Conservation (phyloP, 129 eudicot genomes). For the Pseudognaphalium luteoalbum region DNA sequence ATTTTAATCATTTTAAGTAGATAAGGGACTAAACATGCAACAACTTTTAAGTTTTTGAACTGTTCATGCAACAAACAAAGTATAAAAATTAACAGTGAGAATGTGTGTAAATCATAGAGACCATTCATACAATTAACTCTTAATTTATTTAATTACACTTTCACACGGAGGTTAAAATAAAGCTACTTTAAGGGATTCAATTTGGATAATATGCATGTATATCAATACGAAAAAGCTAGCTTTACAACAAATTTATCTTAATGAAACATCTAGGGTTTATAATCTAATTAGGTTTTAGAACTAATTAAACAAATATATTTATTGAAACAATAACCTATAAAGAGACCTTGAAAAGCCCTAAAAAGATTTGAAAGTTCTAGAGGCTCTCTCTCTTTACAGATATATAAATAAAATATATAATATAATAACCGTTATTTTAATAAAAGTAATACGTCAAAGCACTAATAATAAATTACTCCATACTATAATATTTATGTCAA, state of each 20-base stretch:
- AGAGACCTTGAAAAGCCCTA: constrained; percentile 34
- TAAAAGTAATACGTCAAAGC: background rate
- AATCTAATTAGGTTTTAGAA: constrained; percentile 29
- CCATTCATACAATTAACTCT: too few species aligned
- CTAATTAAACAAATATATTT: constrained; percentile 19
- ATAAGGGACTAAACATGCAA: too few species aligned
- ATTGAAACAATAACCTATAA: constrained; percentile 32
- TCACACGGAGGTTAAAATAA: too few species aligned
- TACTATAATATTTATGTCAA: too few species aligned
- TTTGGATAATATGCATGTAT: too few species aligned
- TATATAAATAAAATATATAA: background rate
- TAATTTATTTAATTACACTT: too few species aligned
- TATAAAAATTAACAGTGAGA: too few species aligned
- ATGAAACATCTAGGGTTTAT: constrained; percentile 26
- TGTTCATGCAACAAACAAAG: too few species aligned
- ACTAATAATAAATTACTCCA: background rate
- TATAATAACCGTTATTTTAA: background rate
- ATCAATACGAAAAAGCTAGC: background rate
- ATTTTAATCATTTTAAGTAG: too few species aligned
- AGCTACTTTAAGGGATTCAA: too few species aligned
- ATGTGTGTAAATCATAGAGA: too few species aligned
- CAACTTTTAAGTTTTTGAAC: too few species aligned
- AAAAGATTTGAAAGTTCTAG: constrained; percentile 29
- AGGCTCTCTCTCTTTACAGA: background rate
- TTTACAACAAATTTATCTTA: background rate